Evolutionary conservation across 2,329 filamentous ascomycete species (phyloP).

Genomic region (Penicillium sp.): DNA sequence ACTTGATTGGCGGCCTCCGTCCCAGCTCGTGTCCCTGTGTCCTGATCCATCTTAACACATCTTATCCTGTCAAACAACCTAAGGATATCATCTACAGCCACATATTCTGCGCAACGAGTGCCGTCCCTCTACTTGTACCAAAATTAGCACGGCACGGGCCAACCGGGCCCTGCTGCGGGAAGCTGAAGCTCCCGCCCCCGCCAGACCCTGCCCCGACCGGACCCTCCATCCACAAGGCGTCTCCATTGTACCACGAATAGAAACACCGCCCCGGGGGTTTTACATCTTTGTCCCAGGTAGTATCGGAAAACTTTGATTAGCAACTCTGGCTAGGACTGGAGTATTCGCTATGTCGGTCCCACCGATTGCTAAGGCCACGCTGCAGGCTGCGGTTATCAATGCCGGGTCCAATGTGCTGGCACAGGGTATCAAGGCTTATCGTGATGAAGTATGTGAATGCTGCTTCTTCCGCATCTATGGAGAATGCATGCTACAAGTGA

Average conservation of each 20-base stretch:
- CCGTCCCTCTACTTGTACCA: not conserved
- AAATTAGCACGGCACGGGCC: not conserved
- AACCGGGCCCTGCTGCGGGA: not conserved
- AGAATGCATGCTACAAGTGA: not conserved
- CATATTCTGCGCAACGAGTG: not conserved
- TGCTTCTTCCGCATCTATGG: not conserved
- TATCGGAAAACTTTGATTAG: not conserved
- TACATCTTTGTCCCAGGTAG: not conserved
- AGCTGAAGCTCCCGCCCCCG: not conserved
- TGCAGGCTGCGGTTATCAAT: constrained; percentile 55
- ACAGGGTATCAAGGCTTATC: constrained; percentile 54
- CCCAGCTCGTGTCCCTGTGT: not conserved
- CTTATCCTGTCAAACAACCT: not conserved
- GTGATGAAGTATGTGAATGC: constrained; percentile 37
- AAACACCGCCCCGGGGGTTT: not conserved
- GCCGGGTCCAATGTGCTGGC: constrained; percentile 56
- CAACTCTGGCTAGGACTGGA: too few relatives aligned
- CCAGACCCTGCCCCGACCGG: not conserved
- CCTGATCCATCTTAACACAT: not conserved
- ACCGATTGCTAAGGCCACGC: constrained; percentile 53
- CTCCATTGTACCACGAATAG: not conserved
- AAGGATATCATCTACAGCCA: not conserved
- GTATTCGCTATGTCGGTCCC: constrained; percentile 32
- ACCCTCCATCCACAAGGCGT: not conserved
- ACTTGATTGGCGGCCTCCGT: not conserved